phyloP scores from a whole-genome alignment of 2,329 filamentous ascomycete species.

The Hypoxylon sp. region DNA sequence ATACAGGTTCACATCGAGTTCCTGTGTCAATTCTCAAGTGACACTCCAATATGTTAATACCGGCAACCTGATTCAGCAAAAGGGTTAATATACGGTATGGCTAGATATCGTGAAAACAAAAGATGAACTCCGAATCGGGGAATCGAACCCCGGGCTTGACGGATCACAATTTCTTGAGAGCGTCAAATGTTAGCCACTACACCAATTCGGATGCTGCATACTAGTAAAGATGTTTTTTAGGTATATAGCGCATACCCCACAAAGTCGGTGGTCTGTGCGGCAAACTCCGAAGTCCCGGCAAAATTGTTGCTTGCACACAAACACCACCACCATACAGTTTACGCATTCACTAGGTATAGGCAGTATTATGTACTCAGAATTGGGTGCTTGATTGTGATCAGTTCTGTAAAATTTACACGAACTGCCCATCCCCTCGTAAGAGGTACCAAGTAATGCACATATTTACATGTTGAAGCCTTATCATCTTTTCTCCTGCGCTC shows the following conservation, averaged over 20 bases:
- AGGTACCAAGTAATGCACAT: background rate
- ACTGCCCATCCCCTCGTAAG: background rate
- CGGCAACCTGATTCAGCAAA: no score
- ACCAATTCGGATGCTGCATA: conserved; percentile 45
- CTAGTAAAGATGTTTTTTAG: background rate
- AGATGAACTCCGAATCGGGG: conserved; percentile 40
- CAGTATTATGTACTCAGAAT: no score
- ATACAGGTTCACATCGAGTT: no score
- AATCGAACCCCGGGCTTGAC: conserved; percentile 45
- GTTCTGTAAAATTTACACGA: background rate
- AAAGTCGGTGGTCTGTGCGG: background rate
- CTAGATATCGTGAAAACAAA: no score
- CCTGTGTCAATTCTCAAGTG: no score
- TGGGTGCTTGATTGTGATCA: no score
- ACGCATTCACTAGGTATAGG: background rate
- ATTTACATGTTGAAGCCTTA: conserved; percentile 18
- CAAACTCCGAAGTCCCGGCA: no score
- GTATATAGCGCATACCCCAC: background rate
- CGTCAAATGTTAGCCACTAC: conserved; percentile 49
- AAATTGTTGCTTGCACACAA: no score
- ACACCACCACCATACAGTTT: no score
- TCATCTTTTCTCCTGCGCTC: background rate
- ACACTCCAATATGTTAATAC: no score
- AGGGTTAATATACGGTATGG: no score
- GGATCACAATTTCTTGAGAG: conserved; percentile 41